Evolutionary conservation across 2,329 filamentous ascomycete genomes (phyloP).

Genomic region (Orbilia brochopaga): DNA sequence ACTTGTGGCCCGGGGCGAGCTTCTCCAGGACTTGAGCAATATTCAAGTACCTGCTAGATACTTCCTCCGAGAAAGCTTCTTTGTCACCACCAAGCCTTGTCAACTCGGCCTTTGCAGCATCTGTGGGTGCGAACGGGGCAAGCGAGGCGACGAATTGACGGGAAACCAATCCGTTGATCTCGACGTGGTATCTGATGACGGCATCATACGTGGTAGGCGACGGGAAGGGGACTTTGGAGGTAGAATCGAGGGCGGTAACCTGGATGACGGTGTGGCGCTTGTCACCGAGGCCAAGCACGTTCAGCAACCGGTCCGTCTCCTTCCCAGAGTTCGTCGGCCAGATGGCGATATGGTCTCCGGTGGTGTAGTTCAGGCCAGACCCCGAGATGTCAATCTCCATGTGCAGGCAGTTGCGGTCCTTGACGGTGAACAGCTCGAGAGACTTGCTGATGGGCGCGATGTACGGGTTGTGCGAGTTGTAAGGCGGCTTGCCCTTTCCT

Average conservation of each 20-base stretch:
- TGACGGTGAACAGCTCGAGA: slow-evolving; percentile 84
- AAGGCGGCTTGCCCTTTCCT: slow-evolving; percentile 81
- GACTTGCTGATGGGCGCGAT: slow-evolving; percentile 93
- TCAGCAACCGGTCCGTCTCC: slow-evolving; percentile 88
- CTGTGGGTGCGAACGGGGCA: slow-evolving; percentile 85
- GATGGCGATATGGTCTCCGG: slow-evolving; percentile 93
- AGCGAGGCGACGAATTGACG: slow-evolving; percentile 91
- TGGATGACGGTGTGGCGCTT: slow-evolving; percentile 83
- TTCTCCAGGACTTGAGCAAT: slow-evolving; percentile 81
- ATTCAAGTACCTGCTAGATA: slow-evolving; percentile 81
- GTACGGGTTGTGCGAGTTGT: slow-evolving; percentile 95
- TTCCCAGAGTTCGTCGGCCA: slow-evolving; percentile 95
- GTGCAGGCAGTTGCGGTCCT: slow-evolving; percentile 92
- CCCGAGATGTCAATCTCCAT: slow-evolving; percentile 90
- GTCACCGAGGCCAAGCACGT: slow-evolving; percentile 73
- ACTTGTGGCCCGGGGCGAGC: slow-evolving; percentile 74
- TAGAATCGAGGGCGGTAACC: slow-evolving; percentile 90
- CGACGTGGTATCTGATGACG: slow-evolving; percentile 91
- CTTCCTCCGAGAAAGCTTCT: slow-evolving; percentile 89
- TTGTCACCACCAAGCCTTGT: slow-evolving; percentile 87
- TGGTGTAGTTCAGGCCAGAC: slow-evolving; percentile 91
- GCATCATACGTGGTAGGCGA: slow-evolving; percentile 96
- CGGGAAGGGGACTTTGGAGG: slow-evolving; percentile 96
- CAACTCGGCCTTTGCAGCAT: slow-evolving; percentile 84
- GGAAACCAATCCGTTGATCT: slow-evolving; percentile 92